A percentile compares a stretch with the other conserved stretches of the same genome.
These are phyloP conservation scores for Oleoguttula mirabilis DNA, from an alignment of 495 filamentous ascomycete genomes.

Conservation along the genomic window DNA sequence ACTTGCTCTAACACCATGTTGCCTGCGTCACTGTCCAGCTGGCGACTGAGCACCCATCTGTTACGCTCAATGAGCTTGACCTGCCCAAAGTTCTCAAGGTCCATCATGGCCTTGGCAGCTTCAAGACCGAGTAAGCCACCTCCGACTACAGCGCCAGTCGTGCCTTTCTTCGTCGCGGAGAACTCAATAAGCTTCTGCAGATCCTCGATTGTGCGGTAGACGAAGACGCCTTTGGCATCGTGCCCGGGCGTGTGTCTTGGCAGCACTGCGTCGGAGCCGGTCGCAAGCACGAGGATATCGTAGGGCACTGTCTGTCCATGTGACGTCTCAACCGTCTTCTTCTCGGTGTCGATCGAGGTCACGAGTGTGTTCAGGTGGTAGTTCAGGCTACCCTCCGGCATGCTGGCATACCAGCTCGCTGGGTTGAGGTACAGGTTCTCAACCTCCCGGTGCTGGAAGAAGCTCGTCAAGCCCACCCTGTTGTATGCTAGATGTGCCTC, in stretches of 20 bases:
- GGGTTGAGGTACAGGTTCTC: slow-evolving; percentile 88
- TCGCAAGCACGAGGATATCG: slow-evolving; percentile 82
- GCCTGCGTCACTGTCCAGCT: slow-evolving; percentile 79
- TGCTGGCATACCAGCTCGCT: slow-evolving; percentile 61
- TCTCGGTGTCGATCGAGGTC: slow-evolving; percentile 50
- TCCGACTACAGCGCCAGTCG: slow-evolving; percentile 71
- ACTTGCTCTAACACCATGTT: slow-evolving; percentile 77
- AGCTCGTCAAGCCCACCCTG: slow-evolving; percentile 85
- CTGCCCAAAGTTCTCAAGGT: slow-evolving; percentile 61
- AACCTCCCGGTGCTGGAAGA: slow-evolving; percentile 81
- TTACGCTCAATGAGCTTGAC: slow-evolving; percentile 85
- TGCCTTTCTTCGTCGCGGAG: slow-evolving; percentile 50
- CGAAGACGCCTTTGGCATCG: slow-evolving; percentile 79
- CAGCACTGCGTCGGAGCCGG: slow-evolving; percentile 80
- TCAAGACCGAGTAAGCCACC: slow-evolving; percentile 83
- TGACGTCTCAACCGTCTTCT: slow-evolving; percentile 59
- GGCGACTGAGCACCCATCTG: slow-evolving; percentile 75
- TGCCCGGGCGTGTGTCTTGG: slow-evolving; percentile 72
- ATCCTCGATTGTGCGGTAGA: slow-evolving; percentile 87
- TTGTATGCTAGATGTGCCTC: slow-evolving; percentile 91
- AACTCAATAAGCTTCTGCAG: slow-evolving; percentile 71
- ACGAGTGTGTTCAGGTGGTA: slow-evolving; percentile 79
- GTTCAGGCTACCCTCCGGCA: slow-evolving; percentile 54
- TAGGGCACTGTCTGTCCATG: slow-evolving; percentile 62
- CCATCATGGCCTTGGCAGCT: slow-evolving; percentile 92